Evolutionary conservation across 2,329 filamentous ascomycete genomes (phyloP).

Genomic region (Coniochaeta hoffmannii): DNA sequence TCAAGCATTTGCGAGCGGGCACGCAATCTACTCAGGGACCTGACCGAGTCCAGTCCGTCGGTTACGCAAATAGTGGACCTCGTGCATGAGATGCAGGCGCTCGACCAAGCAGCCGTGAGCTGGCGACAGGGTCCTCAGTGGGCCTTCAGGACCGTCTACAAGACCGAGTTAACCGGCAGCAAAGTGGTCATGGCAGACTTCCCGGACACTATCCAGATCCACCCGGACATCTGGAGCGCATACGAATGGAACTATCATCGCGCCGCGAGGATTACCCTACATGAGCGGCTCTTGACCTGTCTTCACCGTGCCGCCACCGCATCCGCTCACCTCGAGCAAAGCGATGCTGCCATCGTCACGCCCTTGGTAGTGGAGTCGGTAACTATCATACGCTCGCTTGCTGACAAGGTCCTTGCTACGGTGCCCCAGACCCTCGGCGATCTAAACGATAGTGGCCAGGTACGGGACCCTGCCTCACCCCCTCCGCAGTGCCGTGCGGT

Average conservation of each 20-base stretch:
- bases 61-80: constrained; percentile 15
- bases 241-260: constrained; percentile 35
- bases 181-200: constrained; percentile 5
- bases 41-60: constrained; percentile 7
- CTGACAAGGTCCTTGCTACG: constrained; percentile 25
- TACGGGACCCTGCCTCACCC: constrained; percentile 7
- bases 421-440: constrained; percentile 21
- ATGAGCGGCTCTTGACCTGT: constrained; percentile 19
- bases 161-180: constrained; percentile 11
- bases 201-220: constrained; percentile 23
- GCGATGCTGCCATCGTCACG: constrained; percentile 6
- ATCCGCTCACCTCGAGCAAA: constrained; percentile 5
- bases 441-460: constrained; percentile 18
- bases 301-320: constrained; percentile 8
- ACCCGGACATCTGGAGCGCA: constrained; percentile 29
- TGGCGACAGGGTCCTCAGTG: constrained; percentile 26
- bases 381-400: constrained; percentile 19
- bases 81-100: constrained; percentile 20
- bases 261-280: constrained; percentile 27
- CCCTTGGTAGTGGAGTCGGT: constrained; percentile 13
- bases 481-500: constrained; percentile 22
- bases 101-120: constrained; percentile 19
- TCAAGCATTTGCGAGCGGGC: constrained; percentile 22
- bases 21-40: constrained; percentile 16
- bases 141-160: constrained; percentile 19